Evolutionary conservation across 805 yeast species (phyloP), one percentile per base, ranked within the genome.

Genomic region (Ogataea saltuana): DNA sequence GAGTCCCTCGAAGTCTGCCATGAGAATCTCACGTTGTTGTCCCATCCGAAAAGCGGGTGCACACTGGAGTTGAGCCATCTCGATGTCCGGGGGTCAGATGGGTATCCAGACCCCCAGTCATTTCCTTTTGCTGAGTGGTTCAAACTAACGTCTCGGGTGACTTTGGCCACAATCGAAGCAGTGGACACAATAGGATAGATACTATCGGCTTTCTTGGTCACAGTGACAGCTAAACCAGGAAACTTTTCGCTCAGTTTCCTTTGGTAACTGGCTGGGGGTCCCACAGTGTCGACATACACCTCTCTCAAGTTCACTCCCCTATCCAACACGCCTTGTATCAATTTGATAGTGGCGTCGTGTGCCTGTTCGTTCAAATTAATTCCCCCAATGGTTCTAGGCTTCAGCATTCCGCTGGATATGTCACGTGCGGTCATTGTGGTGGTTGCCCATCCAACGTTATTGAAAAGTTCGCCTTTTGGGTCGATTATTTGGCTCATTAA

Each of bases 121-220:
- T 47, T 50, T 10, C 41, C 49, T 10, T 47, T 39, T 10, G 58
- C 42, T 38, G 45, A 56, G 33, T 52, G 51, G 19, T 45, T 30
- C 39, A 61, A 46, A 44, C 50, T 55, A 26, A 59, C 49, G 61
- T 93, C 99, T 58, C 99, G 76, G 0, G 98, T 89, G 6, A 93
- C 99, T 60, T 93, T 93, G 8, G 99, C 99, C 34, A 90, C 90
- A 36, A 93, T 87, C 16, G 95, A 85, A 0, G 99, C 99, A 1
- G 95, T 86, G 60, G 95, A 85, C 6, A 93, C 99, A 42, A 88
- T 81, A 1, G 98, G 97, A 60, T 75, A 93, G 15, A 88, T 60
- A 15, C 97, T 81, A 68, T 93, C 99, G 0, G 99, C 99, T 60
- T 93, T 93, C 59, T 93, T 93, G 7, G 96, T 79, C 6, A 93